Percentiles rank a stretch among this genome's conserved stretches.
Evolutionary conservation across 805 yeast species (phyloP).

Genomic region (Nakazawaea ambrosiae): DNA sequence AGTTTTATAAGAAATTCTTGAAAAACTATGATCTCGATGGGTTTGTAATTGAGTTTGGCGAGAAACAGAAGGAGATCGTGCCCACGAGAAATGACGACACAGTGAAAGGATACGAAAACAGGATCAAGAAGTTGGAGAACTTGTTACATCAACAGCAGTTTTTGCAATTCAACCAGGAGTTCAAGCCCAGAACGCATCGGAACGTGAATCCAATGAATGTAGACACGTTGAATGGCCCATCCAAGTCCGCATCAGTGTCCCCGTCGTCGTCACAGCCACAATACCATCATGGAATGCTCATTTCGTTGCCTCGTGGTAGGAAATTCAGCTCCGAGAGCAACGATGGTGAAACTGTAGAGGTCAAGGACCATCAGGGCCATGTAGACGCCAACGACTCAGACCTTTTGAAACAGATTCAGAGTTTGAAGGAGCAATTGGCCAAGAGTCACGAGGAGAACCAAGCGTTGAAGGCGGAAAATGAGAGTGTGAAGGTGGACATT

Average conservation of each 20-base stretch:
- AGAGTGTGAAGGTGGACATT: too few relatives aligned
- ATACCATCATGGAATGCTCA: not conserved
- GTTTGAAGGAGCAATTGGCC: conserved; percentile 12
- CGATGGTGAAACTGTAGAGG: not conserved
- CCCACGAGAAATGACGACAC: conserved; percentile 18
- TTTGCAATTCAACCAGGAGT: conserved; percentile 37
- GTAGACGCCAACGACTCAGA: conserved; percentile 11
- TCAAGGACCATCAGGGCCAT: not conserved
- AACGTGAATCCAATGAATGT: conserved; percentile 4
- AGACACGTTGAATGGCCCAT: not conserved
- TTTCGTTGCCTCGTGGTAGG: conserved; percentile 3
- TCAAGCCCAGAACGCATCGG: conserved; percentile 12
- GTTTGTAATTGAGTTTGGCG: conserved; percentile 18
- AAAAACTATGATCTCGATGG: conserved; percentile 36
- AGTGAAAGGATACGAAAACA: conserved; percentile 56
- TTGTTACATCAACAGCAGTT: conserved; percentile 69
- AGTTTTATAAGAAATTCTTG: conserved; percentile 35
- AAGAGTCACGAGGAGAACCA: not conserved
- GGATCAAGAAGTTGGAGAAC: conserved; percentile 74
- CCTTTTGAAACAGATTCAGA: conserved; percentile 16
- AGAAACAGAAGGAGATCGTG: conserved; percentile 7
- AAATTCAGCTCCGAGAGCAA: conserved; percentile 4
- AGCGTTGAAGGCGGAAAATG: conserved; percentile 18
- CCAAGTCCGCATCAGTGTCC: not conserved
- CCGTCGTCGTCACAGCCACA: not conserved